These are phyloP conservation scores for Chalciporus sphaerocephalus DNA, from an alignment of 768 basidiomycete species.

Conservation along the genomic window DNA sequence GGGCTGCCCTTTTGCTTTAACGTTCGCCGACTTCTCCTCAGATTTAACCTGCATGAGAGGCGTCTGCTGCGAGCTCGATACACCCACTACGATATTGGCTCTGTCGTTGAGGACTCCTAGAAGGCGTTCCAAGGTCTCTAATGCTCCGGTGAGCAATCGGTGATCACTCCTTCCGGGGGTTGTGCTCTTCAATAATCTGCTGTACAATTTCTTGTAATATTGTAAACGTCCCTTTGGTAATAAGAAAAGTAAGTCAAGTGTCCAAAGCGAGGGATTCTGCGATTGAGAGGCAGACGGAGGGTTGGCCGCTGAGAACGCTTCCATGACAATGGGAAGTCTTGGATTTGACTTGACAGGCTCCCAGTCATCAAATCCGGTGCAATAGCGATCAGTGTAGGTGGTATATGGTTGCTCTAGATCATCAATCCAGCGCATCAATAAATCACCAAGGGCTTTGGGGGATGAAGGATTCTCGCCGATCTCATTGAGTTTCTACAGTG, in stretches of 20 bases:
- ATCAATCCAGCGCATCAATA: slow-evolving; percentile 97
- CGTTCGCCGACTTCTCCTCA: background rate
- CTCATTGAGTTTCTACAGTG: slow-evolving; percentile 80
- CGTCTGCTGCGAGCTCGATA: background rate
- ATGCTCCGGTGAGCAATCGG: slow-evolving; percentile 68
- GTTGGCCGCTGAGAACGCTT: slow-evolving; percentile 58
- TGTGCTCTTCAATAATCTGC: slow-evolving; percentile 79
- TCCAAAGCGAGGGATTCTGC: slow-evolving; percentile 55
- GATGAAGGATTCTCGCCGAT: slow-evolving; percentile 90
- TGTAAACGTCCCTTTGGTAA: slow-evolving; percentile 79
- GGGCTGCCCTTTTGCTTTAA: background rate
- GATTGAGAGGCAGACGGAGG: slow-evolving; percentile 50
- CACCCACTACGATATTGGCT: slow-evolving; percentile 34
- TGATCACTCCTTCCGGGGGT: slow-evolving; percentile 85
- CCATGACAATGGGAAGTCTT: slow-evolving; percentile 64
- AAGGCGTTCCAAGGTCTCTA: slow-evolving; percentile 76
- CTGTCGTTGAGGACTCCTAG: slow-evolving; percentile 62
- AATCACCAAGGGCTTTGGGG: slow-evolving; percentile 89
- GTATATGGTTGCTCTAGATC: slow-evolving; percentile 87
- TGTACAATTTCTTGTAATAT: slow-evolving; percentile 91
- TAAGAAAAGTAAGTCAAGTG: slow-evolving; percentile 82
- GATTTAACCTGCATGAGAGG: background rate
- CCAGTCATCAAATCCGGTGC: slow-evolving; percentile 79
- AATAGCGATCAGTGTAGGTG: slow-evolving; percentile 69
- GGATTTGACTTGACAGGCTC: slow-evolving; percentile 72